These are phyloP conservation scores for Calonectria pauciramosa DNA, from an alignment of 2,329 filamentous ascomycete genomes.

Conservation along the genomic window DNA sequence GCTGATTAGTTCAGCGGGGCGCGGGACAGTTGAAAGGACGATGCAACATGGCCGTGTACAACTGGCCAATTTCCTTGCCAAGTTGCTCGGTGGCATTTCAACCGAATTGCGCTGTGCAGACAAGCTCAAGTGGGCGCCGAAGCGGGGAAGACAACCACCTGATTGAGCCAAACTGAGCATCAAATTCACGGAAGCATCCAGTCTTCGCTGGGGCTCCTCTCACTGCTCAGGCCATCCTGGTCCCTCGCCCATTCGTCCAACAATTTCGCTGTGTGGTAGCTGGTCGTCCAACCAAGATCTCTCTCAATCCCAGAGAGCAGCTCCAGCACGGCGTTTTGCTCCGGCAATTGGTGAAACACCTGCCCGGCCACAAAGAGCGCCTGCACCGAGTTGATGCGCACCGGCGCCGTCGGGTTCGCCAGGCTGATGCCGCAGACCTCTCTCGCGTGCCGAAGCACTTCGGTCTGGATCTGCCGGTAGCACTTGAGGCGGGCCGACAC, in stretches of 20 bases:
- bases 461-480: conserved; percentile 32
- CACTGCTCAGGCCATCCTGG: background rate
- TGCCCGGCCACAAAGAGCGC: conserved; percentile 41
- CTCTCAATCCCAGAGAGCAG: conserved; percentile 70
- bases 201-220: background rate
- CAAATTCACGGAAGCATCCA: conserved; percentile 1
- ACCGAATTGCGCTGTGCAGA: background rate
- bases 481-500: conserved; percentile 39
- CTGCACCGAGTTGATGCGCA: conserved; percentile 40
- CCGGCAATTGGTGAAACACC: conserved; percentile 60
- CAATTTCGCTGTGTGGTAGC: conserved; percentile 36
- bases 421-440: conserved; percentile 41
- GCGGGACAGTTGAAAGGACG: background rate
- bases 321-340: conserved; percentile 67
- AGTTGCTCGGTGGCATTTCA: background rate
- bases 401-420: conserved; percentile 34
- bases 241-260: conserved; percentile 35
- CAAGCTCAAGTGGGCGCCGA: background rate
- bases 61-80: background rate
- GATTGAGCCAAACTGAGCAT: background rate
- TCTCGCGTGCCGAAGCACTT: conserved; percentile 32
- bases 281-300: conserved; percentile 74
- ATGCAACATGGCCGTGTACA: conserved; percentile 3
- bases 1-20: background rate
- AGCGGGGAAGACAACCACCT: background rate